Evolutionary conservation across 1,139 yeast species (phyloP), one percentile per base, ranked within the genome.

Genomic region (Saccharomyces uvarum): DNA sequence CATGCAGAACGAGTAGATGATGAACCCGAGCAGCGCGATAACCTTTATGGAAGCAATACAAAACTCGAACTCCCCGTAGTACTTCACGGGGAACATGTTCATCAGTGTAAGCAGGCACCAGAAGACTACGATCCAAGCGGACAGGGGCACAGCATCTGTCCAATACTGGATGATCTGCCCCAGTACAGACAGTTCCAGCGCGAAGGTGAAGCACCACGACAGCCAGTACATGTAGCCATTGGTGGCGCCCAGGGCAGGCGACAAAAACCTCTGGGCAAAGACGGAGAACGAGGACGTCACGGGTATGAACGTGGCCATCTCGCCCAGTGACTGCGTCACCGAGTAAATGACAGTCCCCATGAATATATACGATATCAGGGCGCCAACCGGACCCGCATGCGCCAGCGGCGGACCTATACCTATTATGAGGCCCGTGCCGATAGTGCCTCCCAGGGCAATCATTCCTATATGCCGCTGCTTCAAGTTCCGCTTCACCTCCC

Each of bases 201-300:
- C 90, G 73, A 83, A 86, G 1, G 96, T 88, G 55, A 86, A 81
- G 51, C 89, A 88, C 95, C 95, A 88, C 21, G 88, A 81, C 69
- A 87, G 87, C 91, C 93, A 88, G 69, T 89, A 89, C 73, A 83
- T 78, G 81, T 88, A 87, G 54, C 93, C 93, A 62, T 84, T 83
- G 47, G 95, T 84, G 55, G 89, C 89, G 55, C 96, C 95, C 52
- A 86, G 71, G 72, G 80, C 80, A 76, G 72, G 72, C 11, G 73
- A 67, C 8, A 75, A 65, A 75, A 83, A 88, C 64, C 91, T 75
- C 49, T 86, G 76, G 31, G 78, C 73, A 62, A 78, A 79, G 11
- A 75, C 80, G 29, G 81, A 75, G 71, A 86, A 85, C 1, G 86
- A 81, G 16, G 88, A 86, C 2, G 87, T 75, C 47, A 82, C 79